Percentiles rank a stretch among this genome's conserved stretches.
Conservation (phyloP, 805 yeast genomes). For the Cyberlindnera veronae region DNA sequence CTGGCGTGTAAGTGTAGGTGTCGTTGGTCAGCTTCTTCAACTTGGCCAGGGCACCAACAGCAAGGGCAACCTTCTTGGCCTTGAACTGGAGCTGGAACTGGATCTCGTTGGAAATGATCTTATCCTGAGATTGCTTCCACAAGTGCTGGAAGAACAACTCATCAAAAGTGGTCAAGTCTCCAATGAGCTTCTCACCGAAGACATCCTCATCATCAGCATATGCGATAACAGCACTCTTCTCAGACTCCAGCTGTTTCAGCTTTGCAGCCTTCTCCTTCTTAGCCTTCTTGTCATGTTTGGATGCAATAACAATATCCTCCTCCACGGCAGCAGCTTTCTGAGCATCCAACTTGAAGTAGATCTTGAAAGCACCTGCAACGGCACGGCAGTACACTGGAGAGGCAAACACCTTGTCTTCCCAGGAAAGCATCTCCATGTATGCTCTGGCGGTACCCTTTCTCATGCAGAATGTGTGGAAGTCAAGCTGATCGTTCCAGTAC, state of each 20-base stretch:
- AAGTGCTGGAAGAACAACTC: constrained; percentile 38
- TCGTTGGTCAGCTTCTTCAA: constrained; percentile 20
- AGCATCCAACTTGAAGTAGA: constrained; percentile 39
- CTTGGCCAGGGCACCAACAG: constrained; percentile 21
- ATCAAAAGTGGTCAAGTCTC: constrained; percentile 43
- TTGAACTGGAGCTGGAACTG: constrained; percentile 24
- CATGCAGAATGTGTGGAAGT: constrained; percentile 90
- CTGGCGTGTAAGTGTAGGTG: constrained; percentile 19
- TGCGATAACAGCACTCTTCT: constrained; percentile 41
- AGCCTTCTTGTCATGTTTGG: constrained; percentile 54
- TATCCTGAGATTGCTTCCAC: constrained; percentile 42
- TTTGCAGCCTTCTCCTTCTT: constrained; percentile 42
- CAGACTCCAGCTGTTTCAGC: constrained; percentile 49
- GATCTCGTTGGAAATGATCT: constrained; percentile 25
- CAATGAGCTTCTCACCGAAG: constrained; percentile 47
- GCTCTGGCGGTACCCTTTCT: constrained; percentile 88
- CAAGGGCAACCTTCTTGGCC: constrained; percentile 25
- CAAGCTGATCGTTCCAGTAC: constrained; percentile 81
- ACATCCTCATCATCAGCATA: constrained; percentile 52
- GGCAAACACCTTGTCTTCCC: constrained; percentile 76
- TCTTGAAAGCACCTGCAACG: constrained; percentile 55
- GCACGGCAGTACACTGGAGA: constrained; percentile 74
- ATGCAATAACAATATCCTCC: constrained; percentile 27
- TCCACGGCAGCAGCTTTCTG: constrained; percentile 11
- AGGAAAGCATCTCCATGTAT: constrained; percentile 67